Evolutionary conservation across 2,329 filamentous ascomycete species (phyloP), one percentile per base, ranked within the genome.

Genomic region (Bipolaris oryzae): DNA sequence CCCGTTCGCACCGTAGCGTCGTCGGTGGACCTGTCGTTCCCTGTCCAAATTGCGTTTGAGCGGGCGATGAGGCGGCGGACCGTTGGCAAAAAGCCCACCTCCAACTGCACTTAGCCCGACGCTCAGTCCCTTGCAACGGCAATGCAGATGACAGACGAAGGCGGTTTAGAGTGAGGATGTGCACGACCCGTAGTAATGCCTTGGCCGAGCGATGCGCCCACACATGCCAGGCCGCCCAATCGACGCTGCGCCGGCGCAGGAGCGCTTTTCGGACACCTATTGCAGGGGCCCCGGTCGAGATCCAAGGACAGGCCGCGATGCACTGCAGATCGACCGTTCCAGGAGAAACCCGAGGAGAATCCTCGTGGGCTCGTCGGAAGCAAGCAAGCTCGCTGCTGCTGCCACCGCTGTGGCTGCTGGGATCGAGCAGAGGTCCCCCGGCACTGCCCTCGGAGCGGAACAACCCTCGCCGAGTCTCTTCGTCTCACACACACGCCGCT

Each of bases 251-350:
- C 69, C 74, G 75, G 74, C 69, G 72, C 70, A 74, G 65, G 66
- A 71, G 64, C 74, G 67, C 66, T 75, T 75, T 74, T 71, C 66
- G 69, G 74, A 75, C 68, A 64, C 62, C 60, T 56, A 38, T 46
- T 21, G 41, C 65, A 59, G 65, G 68, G 70, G 62, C 28, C 58
- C 67, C 58, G 55, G 62, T 53, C 48, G 49, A 52, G 47, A 55
- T 61, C 66, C 74, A 59, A 74, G 74, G 75, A 76, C 74, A 75
- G 74, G 74, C 69, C 63, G 63, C 64, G 64, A 70, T 76, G 74
- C 74, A 73, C 72, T 58, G 75, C 74, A 77, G 75, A 77, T 77
- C 75, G 62, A 61, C 63, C 66, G 61, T 67, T 66, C 63, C 68
- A 68, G 64, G 64, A 68, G 64, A 66, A 51, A 51, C 59, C 58